phyloP scores from a whole-genome alignment of 192 early-diverging fungal genomes.

The Backusella luteola region DNA sequence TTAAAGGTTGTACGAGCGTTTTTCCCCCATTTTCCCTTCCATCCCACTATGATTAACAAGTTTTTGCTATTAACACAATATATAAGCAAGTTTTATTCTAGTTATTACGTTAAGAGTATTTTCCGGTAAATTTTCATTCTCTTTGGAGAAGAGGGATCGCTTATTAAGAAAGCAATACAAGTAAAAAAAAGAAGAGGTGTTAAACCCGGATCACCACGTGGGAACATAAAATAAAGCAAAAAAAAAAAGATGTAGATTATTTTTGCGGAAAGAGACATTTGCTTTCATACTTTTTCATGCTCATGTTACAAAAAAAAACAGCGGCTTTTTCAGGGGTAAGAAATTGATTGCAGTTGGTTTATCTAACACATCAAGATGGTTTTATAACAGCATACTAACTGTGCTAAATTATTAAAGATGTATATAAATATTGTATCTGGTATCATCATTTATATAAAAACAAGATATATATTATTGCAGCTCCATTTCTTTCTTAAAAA shows the following conservation, averaged over 20 bases:
- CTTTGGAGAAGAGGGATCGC: not conserved
- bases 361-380: no score
- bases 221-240: not conserved
- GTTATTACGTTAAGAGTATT: not conserved
- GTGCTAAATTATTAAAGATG: no score
- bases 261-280: not conserved
- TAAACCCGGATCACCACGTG: conserved; percentile 1
- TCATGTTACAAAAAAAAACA: not conserved
- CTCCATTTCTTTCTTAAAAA: not conserved
- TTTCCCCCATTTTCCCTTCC: not conserved
- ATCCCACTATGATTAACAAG: not conserved
- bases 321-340: not conserved
- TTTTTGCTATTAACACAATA: not conserved
- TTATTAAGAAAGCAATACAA: not conserved
- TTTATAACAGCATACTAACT: no score
- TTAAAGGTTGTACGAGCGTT: not conserved
- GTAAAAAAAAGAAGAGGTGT: not conserved
- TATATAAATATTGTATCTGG: no score
- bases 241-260: not conserved
- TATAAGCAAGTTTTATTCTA: not conserved
- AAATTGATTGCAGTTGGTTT: no score
- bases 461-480: not conserved
- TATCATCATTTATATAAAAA: no score
- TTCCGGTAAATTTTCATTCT: not conserved
- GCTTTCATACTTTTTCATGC: not conserved